A percentile compares a stretch with the other conserved stretches of the same genome.
Evolutionary conservation across 2,329 filamentous ascomycete species (phyloP).

Genomic region (Lecanicillium sp.): DNA sequence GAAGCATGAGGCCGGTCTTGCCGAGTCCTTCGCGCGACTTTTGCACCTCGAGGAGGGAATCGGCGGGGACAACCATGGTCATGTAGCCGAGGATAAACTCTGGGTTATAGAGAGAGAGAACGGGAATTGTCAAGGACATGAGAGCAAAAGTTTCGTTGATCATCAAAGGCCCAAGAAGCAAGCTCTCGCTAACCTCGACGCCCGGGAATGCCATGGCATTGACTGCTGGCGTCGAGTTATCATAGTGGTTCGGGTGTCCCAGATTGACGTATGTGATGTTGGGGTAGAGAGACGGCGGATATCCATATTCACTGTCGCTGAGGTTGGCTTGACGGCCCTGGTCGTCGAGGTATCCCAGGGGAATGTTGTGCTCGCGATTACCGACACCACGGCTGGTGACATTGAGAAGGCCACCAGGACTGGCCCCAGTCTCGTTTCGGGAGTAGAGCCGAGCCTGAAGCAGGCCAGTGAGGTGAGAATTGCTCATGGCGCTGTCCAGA

Average conservation of each 20-base stretch:
- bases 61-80: conserved; percentile 65
- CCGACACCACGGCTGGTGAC: conserved; percentile 43
- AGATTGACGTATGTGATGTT: conserved; percentile 60
- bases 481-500: conserved; percentile 60
- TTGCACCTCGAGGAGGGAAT: conserved; percentile 52
- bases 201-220: conserved; percentile 41
- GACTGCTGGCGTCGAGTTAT: conserved; percentile 31
- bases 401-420: conserved; percentile 50
- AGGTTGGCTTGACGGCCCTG: conserved; percentile 53
- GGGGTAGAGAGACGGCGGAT: conserved; percentile 65
- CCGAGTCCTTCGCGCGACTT: conserved; percentile 62
- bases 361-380: conserved; percentile 31
- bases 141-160: conserved; percentile 69
- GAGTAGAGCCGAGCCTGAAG: conserved; percentile 68
- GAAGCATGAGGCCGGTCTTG: conserved; percentile 59
- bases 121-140: conserved; percentile 72
- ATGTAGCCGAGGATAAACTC: conserved; percentile 71
- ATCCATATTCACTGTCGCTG: conserved; percentile 55
- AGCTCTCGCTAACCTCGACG: conserved; percentile 43
- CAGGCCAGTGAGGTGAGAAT: conserved; percentile 47
- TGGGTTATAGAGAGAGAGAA: conserved; percentile 56
- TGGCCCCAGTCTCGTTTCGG: conserved; percentile 49
- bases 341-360: conserved; percentile 51
- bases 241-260: conserved; percentile 28
- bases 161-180: conserved; percentile 70